Conservation (phyloP, 2,329 filamentous ascomycete genomes). For the Cladosporium colombiae region DNA sequence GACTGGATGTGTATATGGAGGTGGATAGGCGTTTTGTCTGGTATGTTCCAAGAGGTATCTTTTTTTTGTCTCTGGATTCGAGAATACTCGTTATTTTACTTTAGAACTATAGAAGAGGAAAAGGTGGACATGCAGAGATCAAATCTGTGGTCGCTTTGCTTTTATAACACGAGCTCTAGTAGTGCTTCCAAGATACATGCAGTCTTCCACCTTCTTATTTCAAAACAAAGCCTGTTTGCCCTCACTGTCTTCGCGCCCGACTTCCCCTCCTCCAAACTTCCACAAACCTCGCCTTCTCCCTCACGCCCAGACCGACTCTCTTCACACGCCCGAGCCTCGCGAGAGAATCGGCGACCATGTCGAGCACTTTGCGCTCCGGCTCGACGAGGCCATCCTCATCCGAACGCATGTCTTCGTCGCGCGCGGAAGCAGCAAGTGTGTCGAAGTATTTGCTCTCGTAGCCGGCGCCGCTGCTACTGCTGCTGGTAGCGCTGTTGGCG, state of each 20-base stretch:
- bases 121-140: neutral
- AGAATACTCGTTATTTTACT: neutral
- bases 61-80: neutral
- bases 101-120: neutral
- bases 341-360: slow-evolving; percentile 79
- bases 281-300: slow-evolving; percentile 82
- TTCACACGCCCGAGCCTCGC: slow-evolving; percentile 87
- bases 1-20: neutral
- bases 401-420: slow-evolving; percentile 35
- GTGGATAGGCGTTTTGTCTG: neutral
- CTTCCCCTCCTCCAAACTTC: slow-evolving; percentile 58
- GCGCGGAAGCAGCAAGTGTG: slow-evolving; percentile 38
- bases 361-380: slow-evolving; percentile 71
- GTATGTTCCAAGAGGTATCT: neutral
- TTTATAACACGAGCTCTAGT: neutral
- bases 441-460: slow-evolving; percentile 52
- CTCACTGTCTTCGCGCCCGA: slow-evolving; percentile 13
- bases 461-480: slow-evolving; percentile 27
- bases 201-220: neutral
- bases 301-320: slow-evolving; percentile 78
- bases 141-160: neutral
- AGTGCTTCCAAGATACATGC: neutral
- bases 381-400: slow-evolving; percentile 36
- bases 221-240: neutral
- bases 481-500: slow-evolving; percentile 20